These are phyloP conservation scores for Psilocybe cyanescens DNA, from an alignment of 768 basidiomycete species.

Conservation along the genomic window DNA sequence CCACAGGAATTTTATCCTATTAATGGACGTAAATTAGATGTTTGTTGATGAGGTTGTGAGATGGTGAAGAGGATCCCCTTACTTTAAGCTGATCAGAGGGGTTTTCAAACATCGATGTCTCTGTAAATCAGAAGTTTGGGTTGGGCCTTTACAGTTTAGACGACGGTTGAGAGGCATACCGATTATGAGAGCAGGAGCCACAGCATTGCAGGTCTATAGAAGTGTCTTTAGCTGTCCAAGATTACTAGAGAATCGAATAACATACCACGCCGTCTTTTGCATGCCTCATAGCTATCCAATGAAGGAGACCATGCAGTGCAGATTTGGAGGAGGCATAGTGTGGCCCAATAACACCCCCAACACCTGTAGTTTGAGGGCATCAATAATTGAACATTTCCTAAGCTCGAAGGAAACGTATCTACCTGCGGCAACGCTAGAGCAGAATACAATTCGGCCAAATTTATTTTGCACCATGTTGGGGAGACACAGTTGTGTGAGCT, in stretches of 20 bases:
- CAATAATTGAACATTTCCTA: not conserved
- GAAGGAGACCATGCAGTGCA: constrained; percentile 55
- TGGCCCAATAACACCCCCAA: constrained; percentile 57
- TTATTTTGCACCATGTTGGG: constrained; percentile 53
- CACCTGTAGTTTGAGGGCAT: constrained; percentile 29
- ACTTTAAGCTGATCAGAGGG: constrained; percentile 29
- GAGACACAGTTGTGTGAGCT: constrained; percentile 56
- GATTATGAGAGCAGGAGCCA: constrained; percentile 54
- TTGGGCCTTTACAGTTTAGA: not conserved
- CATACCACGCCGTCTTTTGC: constrained; percentile 54
- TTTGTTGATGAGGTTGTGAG: not conserved
- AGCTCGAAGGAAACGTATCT: constrained; percentile 1
- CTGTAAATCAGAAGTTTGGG: constrained; percentile 21
- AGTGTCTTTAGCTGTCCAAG: not conserved
- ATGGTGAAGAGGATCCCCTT: not conserved
- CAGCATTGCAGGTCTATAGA: constrained; percentile 51
- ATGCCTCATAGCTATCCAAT: constrained; percentile 56
- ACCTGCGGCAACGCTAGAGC: constrained; percentile 56
- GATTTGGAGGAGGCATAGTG: constrained; percentile 63
- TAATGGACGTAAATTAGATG: constrained; percentile 15
- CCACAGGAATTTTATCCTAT: constrained; percentile 49
- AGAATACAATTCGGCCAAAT: constrained; percentile 55
- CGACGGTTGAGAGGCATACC: constrained; percentile 28
- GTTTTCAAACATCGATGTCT: constrained; percentile 52
- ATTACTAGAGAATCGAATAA: not conserved